Base-by-base conservation (phyloP, 202 grass and related monocot species). In the Carex arenaria region DNA sequence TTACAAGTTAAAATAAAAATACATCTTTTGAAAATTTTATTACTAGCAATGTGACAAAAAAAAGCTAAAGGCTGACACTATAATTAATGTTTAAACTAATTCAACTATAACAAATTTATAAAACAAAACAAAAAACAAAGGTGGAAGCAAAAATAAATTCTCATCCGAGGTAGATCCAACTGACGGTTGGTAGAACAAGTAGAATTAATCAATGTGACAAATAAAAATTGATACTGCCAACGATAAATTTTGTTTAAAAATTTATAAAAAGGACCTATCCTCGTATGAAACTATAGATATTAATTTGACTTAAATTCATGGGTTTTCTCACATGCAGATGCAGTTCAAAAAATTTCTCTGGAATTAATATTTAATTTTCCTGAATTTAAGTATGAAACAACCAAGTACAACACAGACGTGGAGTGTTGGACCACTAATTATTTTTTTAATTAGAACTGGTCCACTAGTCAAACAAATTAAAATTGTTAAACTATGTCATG, bases 401-500 rank as follows among this genome's bases (percentile, higher is more conserved):
- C 17, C 36, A 15, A 56, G 51, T 1, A 76, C 5, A 75, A 76
- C 11, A 55, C 12, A 76, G 15, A 28, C 14, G 72, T 57, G 28
- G 23, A 34, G 51, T 76, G 52, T 7, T 18, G 26, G 30, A 28
- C 51, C 14, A 56, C 28, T 76, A 76, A n/a, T 31, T 55, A n/a
- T 32, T 67, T 40, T 67, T 40, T 67, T 32, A 14, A 76, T 57
- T 34, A n/a, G 49, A 11, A 45, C 51, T 28, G 42, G 4, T 14
- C 43, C 20, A 72, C 69, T 26, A 28, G 72, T 56, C 51, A 76
- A 76, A n/a, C 13, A 23, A 76, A 76, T 76, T 76, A 34, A 54
- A 7, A 55, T 56, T 76, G 7, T 31, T 56, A 32, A 32, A 49
- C 31, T 14, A 34, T 30, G 19, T 15, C 2, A 31, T 74, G 23